Base-by-base conservation (phyloP, 352 stramenopile genomes). In the Globisporangium perplexum region DNA sequence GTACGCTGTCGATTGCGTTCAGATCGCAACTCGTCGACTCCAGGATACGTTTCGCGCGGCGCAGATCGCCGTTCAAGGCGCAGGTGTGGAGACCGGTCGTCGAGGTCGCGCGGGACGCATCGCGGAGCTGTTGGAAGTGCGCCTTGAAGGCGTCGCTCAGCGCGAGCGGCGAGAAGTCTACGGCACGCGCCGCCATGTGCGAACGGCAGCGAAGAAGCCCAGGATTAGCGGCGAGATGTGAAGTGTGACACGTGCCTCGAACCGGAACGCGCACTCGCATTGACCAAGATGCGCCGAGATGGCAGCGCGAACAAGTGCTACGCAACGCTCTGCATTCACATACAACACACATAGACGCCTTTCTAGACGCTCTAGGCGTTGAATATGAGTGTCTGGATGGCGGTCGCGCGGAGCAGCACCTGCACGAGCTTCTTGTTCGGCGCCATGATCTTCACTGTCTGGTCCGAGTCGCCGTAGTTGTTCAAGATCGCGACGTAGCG, bases 331-430 rank as follows among this genome's bases (percentile, higher is more conserved):
- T 30, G 26, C 26, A 30, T 30, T 30, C 26, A 30, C 26, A 30
- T 5, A 30, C 33, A n/a, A 11, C 10, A 17, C 63, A 17, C 26
- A n/a, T 1, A 3, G 1, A 12, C 22, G 20, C 35, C 10, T 12
- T 20, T 26, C 22, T 36, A 24, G n/a, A 55, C 24, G 12, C 24
- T 10, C 35, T 68, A 77, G 20, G 58, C 60, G 36, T 72, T 74
- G 46, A 74, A 74, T 18, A 77, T 65, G 11, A 77, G 62, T 15
- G 68, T 77, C 41, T 77, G 68, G 54, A 77, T 72, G 35, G 68
- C 71, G n/a, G 60, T 72, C 22, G 68, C 57, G 43, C 60, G 60
- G 35, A 74, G 63, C 12, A 66, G 55, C 39, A 74, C 63, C 28
- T 68, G 26, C 39, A 77, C 63, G 53, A 77, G 47, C 53, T 74